A percentile compares a stretch with the other conserved stretches of the same genome.
Conservation (phyloP, 805 yeast species). For the Huiozyma sinensis region DNA sequence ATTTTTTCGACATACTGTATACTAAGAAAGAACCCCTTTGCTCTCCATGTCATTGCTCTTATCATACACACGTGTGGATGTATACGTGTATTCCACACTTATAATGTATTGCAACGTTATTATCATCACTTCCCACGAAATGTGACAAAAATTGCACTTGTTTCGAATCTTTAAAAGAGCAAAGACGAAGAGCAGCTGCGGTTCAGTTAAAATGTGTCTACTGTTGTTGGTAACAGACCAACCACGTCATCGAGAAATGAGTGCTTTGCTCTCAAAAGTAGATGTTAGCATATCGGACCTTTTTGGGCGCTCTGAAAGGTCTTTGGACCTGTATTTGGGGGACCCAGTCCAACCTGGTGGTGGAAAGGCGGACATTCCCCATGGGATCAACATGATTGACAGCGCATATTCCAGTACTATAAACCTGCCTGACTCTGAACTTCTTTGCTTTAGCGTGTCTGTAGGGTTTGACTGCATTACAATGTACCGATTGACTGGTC, state of each 20-base stretch:
- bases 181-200: too few species aligned
- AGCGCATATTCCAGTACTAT: conserved; percentile 17
- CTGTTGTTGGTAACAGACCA: too few species aligned
- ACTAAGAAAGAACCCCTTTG: too few species aligned
- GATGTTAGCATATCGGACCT: conserved; percentile 20
- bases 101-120: too few species aligned
- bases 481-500: conserved; percentile 16
- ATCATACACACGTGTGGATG: too few species aligned
- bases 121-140: too few species aligned
- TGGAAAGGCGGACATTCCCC: neutral
- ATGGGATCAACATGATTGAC: conserved; percentile 3
- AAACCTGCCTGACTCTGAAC: conserved; percentile 9
- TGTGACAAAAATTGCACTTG: too few species aligned
- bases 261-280: conserved; percentile 14
- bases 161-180: too few species aligned
- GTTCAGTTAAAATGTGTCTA: too few species aligned
- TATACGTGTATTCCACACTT: too few species aligned
- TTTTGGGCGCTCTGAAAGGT: conserved; percentile 6
- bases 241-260: neutral
- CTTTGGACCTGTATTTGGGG: conserved; percentile 12
- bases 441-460: conserved; percentile 21
- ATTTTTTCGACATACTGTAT: too few species aligned
- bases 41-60: too few species aligned
- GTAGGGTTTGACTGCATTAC: conserved; percentile 12
- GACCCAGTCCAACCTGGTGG: neutral